These are phyloP conservation scores for Kwoniella pini DNA, from an alignment of 768 basidiomycete genomes.

Conservation along the genomic window DNA sequence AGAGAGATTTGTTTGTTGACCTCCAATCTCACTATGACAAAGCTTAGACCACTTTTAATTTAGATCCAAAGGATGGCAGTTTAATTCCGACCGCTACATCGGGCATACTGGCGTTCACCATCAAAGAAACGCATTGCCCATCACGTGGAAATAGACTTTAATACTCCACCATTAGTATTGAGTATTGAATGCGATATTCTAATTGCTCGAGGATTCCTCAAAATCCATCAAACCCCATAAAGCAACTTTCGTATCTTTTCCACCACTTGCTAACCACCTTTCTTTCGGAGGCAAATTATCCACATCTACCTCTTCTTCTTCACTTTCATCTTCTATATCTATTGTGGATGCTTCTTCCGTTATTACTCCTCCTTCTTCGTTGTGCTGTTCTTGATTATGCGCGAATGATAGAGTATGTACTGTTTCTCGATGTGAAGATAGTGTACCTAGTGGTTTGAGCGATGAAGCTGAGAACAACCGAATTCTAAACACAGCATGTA, in stretches of 20 bases:
- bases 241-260: slow-evolving; percentile 69
- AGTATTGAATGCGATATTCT: no score
- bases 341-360: slow-evolving; percentile 40
- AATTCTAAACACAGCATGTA: slow-evolving; percentile 59
- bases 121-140: no score
- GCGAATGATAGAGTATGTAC: slow-evolving; percentile 79
- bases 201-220: neutral
- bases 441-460: slow-evolving; percentile 78
- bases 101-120: no score
- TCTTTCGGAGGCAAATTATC: slow-evolving; percentile 50
- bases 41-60: no score
- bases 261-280: slow-evolving; percentile 68
- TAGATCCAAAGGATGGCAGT: no score
- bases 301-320: slow-evolving; percentile 59
- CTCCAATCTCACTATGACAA: no score
- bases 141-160: no score
- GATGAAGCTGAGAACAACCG: slow-evolving; percentile 78
- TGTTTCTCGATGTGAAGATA: slow-evolving; percentile 75
- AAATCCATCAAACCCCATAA: slow-evolving; percentile 65
- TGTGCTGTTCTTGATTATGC: slow-evolving; percentile 1
- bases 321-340: slow-evolving; percentile 55
- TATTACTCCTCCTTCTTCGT: neutral
- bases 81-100: no score
- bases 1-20: no score
- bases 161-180: no score